Base-by-base conservation (phyloP, 495 filamentous ascomycete genomes). In the Hyaloscypha hepaticicola region DNA sequence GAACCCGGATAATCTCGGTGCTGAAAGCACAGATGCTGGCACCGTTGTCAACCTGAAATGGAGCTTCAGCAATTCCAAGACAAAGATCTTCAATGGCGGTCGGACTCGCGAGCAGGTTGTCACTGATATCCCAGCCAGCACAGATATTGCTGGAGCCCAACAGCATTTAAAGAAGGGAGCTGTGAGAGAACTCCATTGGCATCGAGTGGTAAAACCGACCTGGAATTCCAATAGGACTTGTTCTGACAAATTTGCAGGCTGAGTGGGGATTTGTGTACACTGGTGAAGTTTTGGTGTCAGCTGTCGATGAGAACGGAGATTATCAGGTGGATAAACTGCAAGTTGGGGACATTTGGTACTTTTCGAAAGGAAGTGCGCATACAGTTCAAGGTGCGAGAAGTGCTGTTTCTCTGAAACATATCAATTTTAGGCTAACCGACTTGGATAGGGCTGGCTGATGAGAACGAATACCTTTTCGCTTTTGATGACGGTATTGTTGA, bases 101-200 rank as follows among this genome's bases (percentile, higher is more conserved):
- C 89, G 85, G 86, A 80, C 83, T 3, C 77, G 87, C 9, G 82
- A 88, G 74, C 86, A 88, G 65, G 85, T 88, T 49, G 79, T 87
- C 50, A 79, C 80, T 26, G 79, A 82, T 68, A 71, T 89, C 24
- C 87, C 87, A 0, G 70, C 78, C 52, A 86, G 83, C 66, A 80
- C 84, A 66, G 85, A 88, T 60, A 83, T 88, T 69, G 73, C 86
- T 6, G 84, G 79, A 55, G 86, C 85, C 7, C 85, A 88, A 69
- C 82, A 87, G 73, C 87, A 88, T 72, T 71, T 89, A 50, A 81
- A 76, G 56, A 87, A 88, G 70, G 85, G 86, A 33, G 80, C 84
- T 5, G 80, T 85, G 55, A 79, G 87, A 8, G 85, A 89, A 69
- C 72, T 88, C 9, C 87, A 89, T 64, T 89, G 87, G 87, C 87